These are phyloP conservation scores for Tillandsia fasciculata DNA, from an alignment of 176 grass and related monocot genomes.

Conservation along the genomic window DNA sequence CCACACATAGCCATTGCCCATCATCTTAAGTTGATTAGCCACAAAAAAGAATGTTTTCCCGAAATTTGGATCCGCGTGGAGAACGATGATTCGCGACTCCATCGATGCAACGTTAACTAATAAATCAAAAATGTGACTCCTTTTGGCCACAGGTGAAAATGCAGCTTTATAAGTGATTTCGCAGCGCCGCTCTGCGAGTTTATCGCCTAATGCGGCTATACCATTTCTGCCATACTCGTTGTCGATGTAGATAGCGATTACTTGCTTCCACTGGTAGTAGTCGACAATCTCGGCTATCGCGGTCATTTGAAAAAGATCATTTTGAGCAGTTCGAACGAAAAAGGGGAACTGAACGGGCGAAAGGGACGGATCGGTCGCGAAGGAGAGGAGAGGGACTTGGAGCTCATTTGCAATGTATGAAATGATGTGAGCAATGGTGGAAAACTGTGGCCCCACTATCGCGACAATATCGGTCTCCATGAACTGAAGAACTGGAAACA, in stretches of 20 bases:
- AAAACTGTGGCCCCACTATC: slow-evolving; percentile 86
- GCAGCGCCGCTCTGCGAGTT: slow-evolving; percentile 46
- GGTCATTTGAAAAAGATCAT: slow-evolving; percentile 80
- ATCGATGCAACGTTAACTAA: slow-evolving; percentile 52
- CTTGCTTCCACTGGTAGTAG: slow-evolving; percentile 71
- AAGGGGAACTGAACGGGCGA: slow-evolving; percentile 74
- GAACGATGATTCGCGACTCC: slow-evolving; percentile 75
- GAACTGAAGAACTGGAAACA: slow-evolving; percentile 56
- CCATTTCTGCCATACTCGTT: slow-evolving; percentile 91
- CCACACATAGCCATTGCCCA: slow-evolving; percentile 83
- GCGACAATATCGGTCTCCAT: slow-evolving; percentile 85
- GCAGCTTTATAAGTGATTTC: slow-evolving; percentile 57
- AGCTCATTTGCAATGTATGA: slow-evolving; percentile 76
- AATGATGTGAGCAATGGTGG: slow-evolving; percentile 73
- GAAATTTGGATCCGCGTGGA: slow-evolving; percentile 40
- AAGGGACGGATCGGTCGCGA: slow-evolving; percentile 78
- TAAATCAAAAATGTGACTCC: slow-evolving; percentile 46
- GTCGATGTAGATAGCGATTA: slow-evolving; percentile 71
- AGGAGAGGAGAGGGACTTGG: slow-evolving; percentile 69
- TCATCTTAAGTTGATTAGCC: slow-evolving; percentile 66
- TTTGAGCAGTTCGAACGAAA: slow-evolving; percentile 65
- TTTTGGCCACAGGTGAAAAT: slow-evolving; percentile 33
- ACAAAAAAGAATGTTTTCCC: slow-evolving; percentile 49
- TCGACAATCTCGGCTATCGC: slow-evolving; percentile 71
- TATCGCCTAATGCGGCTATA: slow-evolving; percentile 72